A percentile compares a stretch with the other conserved stretches of the same genome.
phyloP scores from a whole-genome alignment of 2,329 filamentous ascomycete species.

The Penicillium capsulatum region DNA sequence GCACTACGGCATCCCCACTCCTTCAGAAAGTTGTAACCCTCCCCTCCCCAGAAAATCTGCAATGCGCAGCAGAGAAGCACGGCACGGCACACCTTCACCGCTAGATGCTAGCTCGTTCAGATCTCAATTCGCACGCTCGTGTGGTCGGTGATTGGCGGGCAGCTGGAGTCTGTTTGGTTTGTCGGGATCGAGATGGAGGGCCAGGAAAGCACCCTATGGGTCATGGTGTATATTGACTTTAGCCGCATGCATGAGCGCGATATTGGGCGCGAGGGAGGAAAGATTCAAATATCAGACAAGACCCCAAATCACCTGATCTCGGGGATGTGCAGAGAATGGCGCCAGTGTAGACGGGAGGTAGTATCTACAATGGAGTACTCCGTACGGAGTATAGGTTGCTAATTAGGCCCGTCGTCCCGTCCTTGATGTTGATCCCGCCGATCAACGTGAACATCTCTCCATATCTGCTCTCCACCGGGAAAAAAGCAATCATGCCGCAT shows the following conservation, averaged over 20 bases:
- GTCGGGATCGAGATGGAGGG: constrained; percentile 6
- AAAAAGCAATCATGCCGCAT: too few species aligned
- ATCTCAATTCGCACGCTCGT: constrained; percentile 8
- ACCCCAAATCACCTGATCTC: constrained; percentile 3
- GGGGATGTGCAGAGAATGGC: constrained; percentile 7
- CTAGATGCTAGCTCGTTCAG: constrained; percentile 17
- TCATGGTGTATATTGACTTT: constrained; percentile 5
- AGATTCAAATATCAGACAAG: background rate
- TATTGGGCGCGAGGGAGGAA: constrained; percentile 6
- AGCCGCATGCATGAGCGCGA: constrained; percentile 8
- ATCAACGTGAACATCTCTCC: constrained; percentile 4
- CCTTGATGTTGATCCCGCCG: constrained; percentile 21
- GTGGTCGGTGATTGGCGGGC: constrained; percentile 15
- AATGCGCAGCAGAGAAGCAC: constrained; percentile 9
- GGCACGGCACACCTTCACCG: constrained; percentile 21
- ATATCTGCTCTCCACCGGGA: too few species aligned
- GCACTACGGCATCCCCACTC: too few species aligned
- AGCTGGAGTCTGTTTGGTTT: constrained; percentile 7
- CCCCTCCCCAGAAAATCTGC: too few species aligned
- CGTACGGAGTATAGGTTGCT: constrained; percentile 2
- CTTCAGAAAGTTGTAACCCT: too few species aligned
- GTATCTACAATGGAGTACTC: too few species aligned
- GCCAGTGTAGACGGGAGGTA: too few species aligned
- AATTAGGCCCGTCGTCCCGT: constrained; percentile 9
- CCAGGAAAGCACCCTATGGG: constrained; percentile 12